Evolutionary conservation across 2,329 filamentous ascomycete genomes (phyloP).

Genomic region (Claviceps sorghi): DNA sequence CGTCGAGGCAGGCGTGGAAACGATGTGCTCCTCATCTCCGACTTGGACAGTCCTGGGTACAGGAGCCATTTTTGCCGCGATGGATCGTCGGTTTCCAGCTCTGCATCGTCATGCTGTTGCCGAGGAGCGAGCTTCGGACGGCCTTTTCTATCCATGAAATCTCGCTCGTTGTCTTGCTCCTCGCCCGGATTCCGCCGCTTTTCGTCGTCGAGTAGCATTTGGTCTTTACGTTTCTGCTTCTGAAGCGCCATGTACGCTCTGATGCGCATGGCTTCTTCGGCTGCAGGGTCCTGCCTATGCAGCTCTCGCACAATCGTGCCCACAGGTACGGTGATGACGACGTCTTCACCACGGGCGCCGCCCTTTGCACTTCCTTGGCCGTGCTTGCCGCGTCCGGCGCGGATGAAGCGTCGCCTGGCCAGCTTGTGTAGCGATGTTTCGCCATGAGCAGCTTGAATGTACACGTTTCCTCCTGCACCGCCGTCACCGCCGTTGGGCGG

Average conservation of each 20-base stretch:
- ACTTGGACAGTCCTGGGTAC: conserved; percentile 62
- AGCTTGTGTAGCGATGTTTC: conserved; percentile 92
- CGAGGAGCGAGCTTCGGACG: conserved; percentile 4
- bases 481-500: conserved; percentile 93
- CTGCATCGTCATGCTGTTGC: conserved; percentile 19
- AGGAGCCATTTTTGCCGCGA: conserved; percentile 66
- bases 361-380: conserved; percentile 60
- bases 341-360: conserved; percentile 71
- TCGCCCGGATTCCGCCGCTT: conserved; percentile 8
- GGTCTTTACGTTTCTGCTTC: conserved; percentile 19
- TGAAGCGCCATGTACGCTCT: conserved; percentile 18
- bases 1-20: conserved; percentile 38
- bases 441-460: conserved; percentile 82
- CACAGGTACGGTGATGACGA: conserved; percentile 80
- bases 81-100: conserved; percentile 28
- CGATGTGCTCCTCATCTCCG: conserved; percentile 44
- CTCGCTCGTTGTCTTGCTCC: conserved; percentile 5
- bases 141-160: conserved; percentile 1
- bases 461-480: conserved; percentile 79
- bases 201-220: conserved; percentile 21
- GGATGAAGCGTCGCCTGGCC: conserved; percentile 58
- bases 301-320: conserved; percentile 83
- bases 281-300: conserved; percentile 59
- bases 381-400: conserved; percentile 61
- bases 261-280: conserved; percentile 40